Evolutionary conservation across 129 eudicot genomes (phyloP), one percentile per base, ranked within the genome.

Genomic region (Heracleum sosnowskyi): DNA sequence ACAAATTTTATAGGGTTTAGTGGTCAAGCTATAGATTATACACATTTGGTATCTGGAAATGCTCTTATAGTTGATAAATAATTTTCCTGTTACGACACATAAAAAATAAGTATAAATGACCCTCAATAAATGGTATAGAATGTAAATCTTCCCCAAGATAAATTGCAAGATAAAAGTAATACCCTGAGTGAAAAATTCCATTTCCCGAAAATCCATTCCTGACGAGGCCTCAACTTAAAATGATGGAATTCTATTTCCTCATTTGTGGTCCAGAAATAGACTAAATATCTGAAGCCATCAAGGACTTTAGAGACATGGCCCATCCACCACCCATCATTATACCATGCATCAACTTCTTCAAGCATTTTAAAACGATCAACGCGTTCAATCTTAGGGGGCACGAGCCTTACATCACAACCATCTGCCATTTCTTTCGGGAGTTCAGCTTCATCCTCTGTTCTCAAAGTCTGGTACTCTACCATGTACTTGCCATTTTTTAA

Each of bases 261-360:
- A 16, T 81, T 82, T n/a, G 90, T 81, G 77, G 84, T 76, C 82
- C 81, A 78, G 29, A 92, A 88, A 74, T 85, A 83, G 72, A 92
- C 90, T 31, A 55, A 24, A 75, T 91, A 91, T 74, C 78, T 85
- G 33, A 72, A 83, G 44, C 78, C 89, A 77, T 29, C 74, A 55
- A 87, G 79, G 77, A 91, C 85, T 78, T 82, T 46, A 9, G 64
- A 75, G 41, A 89, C 80, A 78, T 74, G 70, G 28, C 97, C 95
- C 71, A 75, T 83, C 97, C 97, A 91, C 97, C 97, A 91, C 55
- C 95, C 97, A 78, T 87, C 95, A 66, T 88, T 88, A 81, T 81
- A 87, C 95, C 95, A 88, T 33, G 86, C 95, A 83, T 91, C 92
- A 46, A 91, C 95, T 76, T 81, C 85, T 62, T 91, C 89, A 41